These are phyloP conservation scores for Aureobasidium sp. DNA, from an alignment of 2,329 filamentous ascomycete genomes.

Conservation along the genomic window DNA sequence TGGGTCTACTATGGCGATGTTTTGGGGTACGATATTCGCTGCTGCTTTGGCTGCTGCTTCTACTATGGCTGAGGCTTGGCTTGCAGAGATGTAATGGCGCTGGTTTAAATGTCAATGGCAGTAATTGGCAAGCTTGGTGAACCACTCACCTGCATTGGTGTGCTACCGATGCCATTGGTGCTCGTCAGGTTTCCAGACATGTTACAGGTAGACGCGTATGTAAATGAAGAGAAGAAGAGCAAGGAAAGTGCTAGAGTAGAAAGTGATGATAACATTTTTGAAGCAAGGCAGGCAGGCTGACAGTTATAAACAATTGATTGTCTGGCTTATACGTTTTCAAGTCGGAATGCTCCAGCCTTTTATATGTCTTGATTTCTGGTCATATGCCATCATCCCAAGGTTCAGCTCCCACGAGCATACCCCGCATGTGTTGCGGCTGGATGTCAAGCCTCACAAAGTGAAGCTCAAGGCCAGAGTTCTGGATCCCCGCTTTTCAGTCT, in stretches of 20 bases:
- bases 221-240: neutral
- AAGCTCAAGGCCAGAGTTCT: neutral
- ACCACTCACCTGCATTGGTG: neutral
- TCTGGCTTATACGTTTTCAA: neutral
- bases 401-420: neutral
- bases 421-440: neutral
- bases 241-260: neutral
- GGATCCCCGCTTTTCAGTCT: neutral
- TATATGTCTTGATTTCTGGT: neutral
- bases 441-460: neutral
- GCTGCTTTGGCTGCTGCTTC: constrained; percentile 20
- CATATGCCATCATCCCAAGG: no score
- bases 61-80: constrained; percentile 23
- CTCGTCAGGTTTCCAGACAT: constrained; percentile 4
- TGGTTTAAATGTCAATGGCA: neutral
- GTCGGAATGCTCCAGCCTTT: neutral
- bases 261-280: neutral
- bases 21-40: constrained; percentile 21
- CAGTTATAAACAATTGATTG: neutral
- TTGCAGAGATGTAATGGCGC: constrained; percentile 23
- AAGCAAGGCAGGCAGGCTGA: neutral
- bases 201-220: neutral
- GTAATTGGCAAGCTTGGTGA: neutral
- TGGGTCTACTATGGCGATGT: constrained; percentile 26
- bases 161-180: constrained; percentile 6